These are phyloP conservation scores for Penicillium subrubescens DNA, from an alignment of 495 filamentous ascomycete genomes.

Conservation along the genomic window DNA sequence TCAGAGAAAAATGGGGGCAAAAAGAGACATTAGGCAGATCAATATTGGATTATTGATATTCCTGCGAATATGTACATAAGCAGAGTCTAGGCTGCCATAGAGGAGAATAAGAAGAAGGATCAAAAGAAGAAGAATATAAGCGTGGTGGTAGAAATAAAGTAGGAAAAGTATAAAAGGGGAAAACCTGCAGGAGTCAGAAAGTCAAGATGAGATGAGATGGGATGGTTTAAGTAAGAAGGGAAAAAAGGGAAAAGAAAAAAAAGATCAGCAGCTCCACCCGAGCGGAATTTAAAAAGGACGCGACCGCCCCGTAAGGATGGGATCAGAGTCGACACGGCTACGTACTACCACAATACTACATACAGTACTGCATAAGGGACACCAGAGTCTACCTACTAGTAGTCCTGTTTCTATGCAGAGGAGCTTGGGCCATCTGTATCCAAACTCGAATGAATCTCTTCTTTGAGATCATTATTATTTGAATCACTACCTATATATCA, in stretches of 20 bases:
- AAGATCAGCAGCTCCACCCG: constrained; percentile 11
- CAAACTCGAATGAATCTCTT: neutral
- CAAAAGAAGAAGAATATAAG: constrained; percentile 1
- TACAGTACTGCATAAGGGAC: too few relatives aligned
- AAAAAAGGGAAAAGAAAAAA: constrained; percentile 24
- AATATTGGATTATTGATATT: neutral
- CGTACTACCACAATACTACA: too few relatives aligned
- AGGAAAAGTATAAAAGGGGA: constrained; percentile 5
- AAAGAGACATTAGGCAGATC: neutral
- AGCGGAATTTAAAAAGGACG: constrained; percentile 38
- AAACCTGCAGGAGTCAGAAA: constrained; percentile 10
- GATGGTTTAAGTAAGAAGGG: constrained; percentile 22
- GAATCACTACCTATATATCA: neutral
- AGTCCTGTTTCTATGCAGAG: neutral
- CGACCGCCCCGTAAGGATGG: constrained; percentile 15
- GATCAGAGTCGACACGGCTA: too few relatives aligned
- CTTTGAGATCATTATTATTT: neutral
- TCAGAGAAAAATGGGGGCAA: neutral
- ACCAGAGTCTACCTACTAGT: too few relatives aligned
- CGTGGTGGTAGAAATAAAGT: neutral
- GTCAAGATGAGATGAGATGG: too few relatives aligned
- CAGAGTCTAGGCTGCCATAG: neutral
- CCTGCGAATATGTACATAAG: neutral
- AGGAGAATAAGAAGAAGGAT: neutral
- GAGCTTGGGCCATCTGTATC: constrained; percentile 25